These are phyloP conservation scores for Saccharomycopsis lassenensis DNA, from an alignment of 805 yeast genomes.

Conservation along the genomic window DNA sequence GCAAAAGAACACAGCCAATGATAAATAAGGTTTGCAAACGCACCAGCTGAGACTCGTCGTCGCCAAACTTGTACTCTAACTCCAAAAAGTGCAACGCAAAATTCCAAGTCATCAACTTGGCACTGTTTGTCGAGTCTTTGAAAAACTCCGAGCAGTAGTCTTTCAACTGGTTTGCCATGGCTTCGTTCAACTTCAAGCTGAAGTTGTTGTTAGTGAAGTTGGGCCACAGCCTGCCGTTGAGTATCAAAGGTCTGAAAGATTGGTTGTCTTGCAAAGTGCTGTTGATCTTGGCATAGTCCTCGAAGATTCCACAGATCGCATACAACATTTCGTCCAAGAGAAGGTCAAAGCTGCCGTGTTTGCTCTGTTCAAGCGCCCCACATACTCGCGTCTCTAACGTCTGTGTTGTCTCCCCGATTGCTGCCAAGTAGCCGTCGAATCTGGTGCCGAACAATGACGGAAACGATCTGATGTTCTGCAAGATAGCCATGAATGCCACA, in stretches of 20 bases:
- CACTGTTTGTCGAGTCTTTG: background rate
- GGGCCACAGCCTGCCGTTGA: constrained; percentile 11
- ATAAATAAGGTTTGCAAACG: constrained; percentile 11
- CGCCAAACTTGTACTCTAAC: constrained; percentile 8
- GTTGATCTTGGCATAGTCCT: background rate
- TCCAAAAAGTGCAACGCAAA: constrained; percentile 10
- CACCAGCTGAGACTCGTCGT: background rate
- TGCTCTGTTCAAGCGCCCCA: too few relatives aligned
- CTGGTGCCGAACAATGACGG: too few relatives aligned
- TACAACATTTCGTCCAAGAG: too few relatives aligned
- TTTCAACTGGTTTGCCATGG: background rate
- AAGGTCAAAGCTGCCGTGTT: too few relatives aligned
- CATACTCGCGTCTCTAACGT: too few relatives aligned
- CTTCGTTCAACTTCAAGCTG: background rate
- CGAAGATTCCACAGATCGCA: background rate
- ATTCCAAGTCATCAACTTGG: constrained; percentile 14
- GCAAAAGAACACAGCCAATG: constrained; percentile 9
- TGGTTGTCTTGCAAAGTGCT: background rate
- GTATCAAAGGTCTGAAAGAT: constrained; percentile 3
- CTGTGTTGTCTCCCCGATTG: too few relatives aligned
- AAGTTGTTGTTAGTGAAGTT: constrained; percentile 8
- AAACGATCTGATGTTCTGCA: too few relatives aligned
- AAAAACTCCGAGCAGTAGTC: background rate
- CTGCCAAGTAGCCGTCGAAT: too few relatives aligned
- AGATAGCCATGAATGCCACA: too few relatives aligned